These are phyloP conservation scores for Cercophora samala DNA, from an alignment of 495 filamentous ascomycete species.

Conservation along the genomic window DNA sequence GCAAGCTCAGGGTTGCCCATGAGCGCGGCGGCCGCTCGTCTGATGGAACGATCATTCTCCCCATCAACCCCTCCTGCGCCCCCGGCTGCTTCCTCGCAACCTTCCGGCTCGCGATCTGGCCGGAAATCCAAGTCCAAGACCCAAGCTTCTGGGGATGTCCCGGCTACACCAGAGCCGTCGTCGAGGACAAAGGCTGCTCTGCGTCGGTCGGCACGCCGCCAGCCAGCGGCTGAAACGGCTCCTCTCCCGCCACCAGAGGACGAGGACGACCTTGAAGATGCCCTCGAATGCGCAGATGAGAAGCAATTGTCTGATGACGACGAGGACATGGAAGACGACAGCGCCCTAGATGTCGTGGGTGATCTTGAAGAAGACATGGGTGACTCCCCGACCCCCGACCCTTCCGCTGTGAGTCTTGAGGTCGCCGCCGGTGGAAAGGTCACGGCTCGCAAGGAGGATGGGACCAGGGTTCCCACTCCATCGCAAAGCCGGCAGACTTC, in stretches of 20 bases:
- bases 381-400: slow-evolving; percentile 65
- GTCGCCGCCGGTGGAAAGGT: slow-evolving; percentile 87
- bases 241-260: slow-evolving; percentile 53
- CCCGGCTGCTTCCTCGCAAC: slow-evolving; percentile 34
- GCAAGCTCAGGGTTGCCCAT: slow-evolving; percentile 63
- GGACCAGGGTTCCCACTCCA: slow-evolving; percentile 83
- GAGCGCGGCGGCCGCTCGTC: slow-evolving; percentile 41
- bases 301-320: slow-evolving; percentile 79
- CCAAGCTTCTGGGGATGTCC: slow-evolving; percentile 33
- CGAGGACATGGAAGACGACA: slow-evolving; percentile 64
- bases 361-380: slow-evolving; percentile 89
- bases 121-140: slow-evolving; percentile 49
- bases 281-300: slow-evolving; percentile 93
- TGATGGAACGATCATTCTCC: slow-evolving; percentile 41
- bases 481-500: slow-evolving; percentile 54
- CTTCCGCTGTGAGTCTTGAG: slow-evolving; percentile 88
- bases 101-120: slow-evolving; percentile 40
- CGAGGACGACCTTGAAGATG: slow-evolving; percentile 56
- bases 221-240: slow-evolving; percentile 44
- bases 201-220: slow-evolving; percentile 55
- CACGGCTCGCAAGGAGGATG: slow-evolving; percentile 95
- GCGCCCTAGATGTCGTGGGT: slow-evolving; percentile 79
- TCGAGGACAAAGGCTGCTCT: slow-evolving; percentile 49
- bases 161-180: slow-evolving; percentile 39
- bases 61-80: slow-evolving; percentile 26